Percentiles rank a stretch among this genome's conserved stretches.
Evolutionary conservation across 2,329 filamentous ascomycete species (phyloP).

Genomic region (Clarireedia hainanense): DNA sequence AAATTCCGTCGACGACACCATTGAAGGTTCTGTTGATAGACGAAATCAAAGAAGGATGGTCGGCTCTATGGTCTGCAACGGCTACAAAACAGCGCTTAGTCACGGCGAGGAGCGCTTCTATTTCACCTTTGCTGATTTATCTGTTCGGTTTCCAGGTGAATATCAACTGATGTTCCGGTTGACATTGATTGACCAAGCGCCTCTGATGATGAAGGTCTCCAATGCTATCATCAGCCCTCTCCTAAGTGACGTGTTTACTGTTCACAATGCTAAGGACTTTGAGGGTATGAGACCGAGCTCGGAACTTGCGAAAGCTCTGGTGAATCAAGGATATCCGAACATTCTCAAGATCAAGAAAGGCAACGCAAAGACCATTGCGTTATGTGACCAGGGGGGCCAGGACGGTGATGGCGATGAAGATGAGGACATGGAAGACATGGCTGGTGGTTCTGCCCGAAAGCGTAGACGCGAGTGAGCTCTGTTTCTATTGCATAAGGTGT

Average conservation of each 20-base stretch:
- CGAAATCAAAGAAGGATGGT: slow-evolving; percentile 68
- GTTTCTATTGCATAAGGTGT: too few species aligned
- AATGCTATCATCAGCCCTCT: slow-evolving; percentile 42
- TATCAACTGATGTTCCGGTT: slow-evolving; percentile 69
- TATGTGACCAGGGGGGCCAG: slow-evolving; percentile 28
- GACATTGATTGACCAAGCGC: slow-evolving; percentile 54
- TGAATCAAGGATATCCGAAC: slow-evolving; percentile 60
- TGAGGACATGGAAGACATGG: slow-evolving; percentile 16
- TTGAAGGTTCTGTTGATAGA: slow-evolving; percentile 53
- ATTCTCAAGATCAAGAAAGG: slow-evolving; percentile 84
- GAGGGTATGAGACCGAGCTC: slow-evolving; percentile 77
- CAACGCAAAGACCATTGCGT: slow-evolving; percentile 49
- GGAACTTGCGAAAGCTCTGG: slow-evolving; percentile 62
- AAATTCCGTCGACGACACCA: slow-evolving; percentile 58
- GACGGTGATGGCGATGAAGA: slow-evolving; percentile 22
- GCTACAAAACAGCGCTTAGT: slow-evolving; percentile 71
- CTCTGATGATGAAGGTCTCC: not conserved
- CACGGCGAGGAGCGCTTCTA: slow-evolving; percentile 67
- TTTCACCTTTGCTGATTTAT: slow-evolving; percentile 79
- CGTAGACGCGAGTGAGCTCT: not conserved
- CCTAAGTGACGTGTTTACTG: slow-evolving; percentile 58
- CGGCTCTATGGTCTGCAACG: slow-evolving; percentile 70
- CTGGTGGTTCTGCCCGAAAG: not conserved
- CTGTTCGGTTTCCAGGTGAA: slow-evolving; percentile 67
- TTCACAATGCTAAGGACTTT: slow-evolving; percentile 80